A percentile compares a stretch with the other conserved stretches of the same genome.
phyloP scores from a whole-genome alignment of 208 protist genomes.

The Trypanosoma conorhini region DNA sequence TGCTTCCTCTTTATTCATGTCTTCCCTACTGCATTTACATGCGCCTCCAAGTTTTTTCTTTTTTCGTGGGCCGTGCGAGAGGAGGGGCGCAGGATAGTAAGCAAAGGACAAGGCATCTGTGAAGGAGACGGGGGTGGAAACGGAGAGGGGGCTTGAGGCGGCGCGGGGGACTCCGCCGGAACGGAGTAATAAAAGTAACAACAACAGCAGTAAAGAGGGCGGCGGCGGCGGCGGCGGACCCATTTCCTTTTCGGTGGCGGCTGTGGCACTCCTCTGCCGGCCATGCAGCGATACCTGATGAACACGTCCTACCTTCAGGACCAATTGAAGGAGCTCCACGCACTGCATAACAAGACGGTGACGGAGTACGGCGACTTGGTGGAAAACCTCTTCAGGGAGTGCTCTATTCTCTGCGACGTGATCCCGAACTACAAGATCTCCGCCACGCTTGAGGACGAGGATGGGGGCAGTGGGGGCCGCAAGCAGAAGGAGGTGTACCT shows the following conservation, averaged over 20 bases:
- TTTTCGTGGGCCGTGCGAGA: neutral
- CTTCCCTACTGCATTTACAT: neutral
- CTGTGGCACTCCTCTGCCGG: neutral
- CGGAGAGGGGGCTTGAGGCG: neutral
- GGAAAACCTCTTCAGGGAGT: constrained; percentile 86
- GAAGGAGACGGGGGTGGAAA: neutral
- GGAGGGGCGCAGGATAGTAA: neutral
- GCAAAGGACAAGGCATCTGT: neutral
- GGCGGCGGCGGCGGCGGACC: neutral
- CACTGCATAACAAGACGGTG: constrained; percentile 79
- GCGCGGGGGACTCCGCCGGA: neutral
- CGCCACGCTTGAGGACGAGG: constrained; percentile 73
- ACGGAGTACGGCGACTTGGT: constrained; percentile 86
- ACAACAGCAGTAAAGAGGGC: neutral
- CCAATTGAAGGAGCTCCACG: constrained; percentile 74
- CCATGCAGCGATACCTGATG: constrained; percentile 93
- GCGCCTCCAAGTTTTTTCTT: neutral
- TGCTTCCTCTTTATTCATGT: neutral
- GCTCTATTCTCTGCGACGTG: constrained; percentile 80
- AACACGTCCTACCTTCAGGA: constrained; percentile 92
- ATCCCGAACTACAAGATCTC: constrained; percentile 92
- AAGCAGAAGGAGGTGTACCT: constrained; percentile 93
- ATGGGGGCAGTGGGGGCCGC: constrained; percentile 65
- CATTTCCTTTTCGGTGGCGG: neutral
- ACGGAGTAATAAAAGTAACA: neutral